Evolutionary conservation across 257 asterid species (phyloP), one percentile per base, ranked within the genome.

Genomic region (Ocimum tenuiflorum): DNA sequence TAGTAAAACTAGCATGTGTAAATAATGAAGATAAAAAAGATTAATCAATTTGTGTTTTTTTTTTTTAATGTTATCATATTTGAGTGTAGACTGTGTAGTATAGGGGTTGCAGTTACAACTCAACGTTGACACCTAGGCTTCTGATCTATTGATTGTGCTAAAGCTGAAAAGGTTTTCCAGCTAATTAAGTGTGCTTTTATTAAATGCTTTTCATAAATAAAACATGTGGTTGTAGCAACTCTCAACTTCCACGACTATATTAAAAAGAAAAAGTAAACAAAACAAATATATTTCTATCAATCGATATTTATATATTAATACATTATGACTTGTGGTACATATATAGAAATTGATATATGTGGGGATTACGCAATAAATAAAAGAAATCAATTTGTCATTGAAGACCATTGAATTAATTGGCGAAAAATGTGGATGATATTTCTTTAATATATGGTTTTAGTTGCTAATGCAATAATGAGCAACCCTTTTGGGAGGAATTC

Each of bases 151-250:
- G 15, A 66, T 52, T 13, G 13, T 41, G 52, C 31, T 33, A 42
- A 67, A 24, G 55, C 46, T 31, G 51, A 48, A 46, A 68, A 58
- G 33, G 6, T 12, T 13, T 45, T 22, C 20, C 73, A 58, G 22
- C 73, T 46, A 58, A 45, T 35, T 22, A 20, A 20, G 53, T 14
- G 8, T 48, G 61, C 67, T 58, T 36, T 48, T 22, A 36, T 47
- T 69, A 20, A 68, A 18, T 56, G 73, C 51, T 49, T 14, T 19
- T 31, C 65, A 57, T 68, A 35, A 58, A 47, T 58, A 60, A 51
- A 67, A 57, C 65, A 33, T 68, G 43, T 22, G 33, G 29, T 13
- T 38, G 13, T 38, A 38, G 12, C 36, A 31, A 31, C 36, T 31
- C 36, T 31, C 36, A 31, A 31, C 36, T 31, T 31, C 36, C 36